Conservation (phyloP, 2,329 filamentous ascomycete genomes). For the Talaromyces marneffei region DNA sequence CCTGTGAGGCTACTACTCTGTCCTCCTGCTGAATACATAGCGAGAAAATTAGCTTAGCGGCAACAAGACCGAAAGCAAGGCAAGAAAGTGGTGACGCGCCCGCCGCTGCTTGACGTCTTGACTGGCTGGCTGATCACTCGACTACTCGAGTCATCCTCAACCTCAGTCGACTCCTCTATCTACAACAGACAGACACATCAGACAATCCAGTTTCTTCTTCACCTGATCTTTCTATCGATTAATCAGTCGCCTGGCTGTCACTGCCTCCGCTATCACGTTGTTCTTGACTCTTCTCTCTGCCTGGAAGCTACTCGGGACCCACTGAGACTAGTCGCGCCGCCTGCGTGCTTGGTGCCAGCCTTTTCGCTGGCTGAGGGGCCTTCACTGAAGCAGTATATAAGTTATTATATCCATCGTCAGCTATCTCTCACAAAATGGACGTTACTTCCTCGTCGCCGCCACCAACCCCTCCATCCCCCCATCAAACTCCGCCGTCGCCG, state of each 20-base stretch:
- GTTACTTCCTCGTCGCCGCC: constrained; percentile 1
- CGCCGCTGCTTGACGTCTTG: constrained; percentile 1
- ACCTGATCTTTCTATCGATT: background rate
- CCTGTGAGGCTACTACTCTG: background rate
- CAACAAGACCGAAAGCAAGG: background rate
- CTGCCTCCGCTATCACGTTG: background rate
- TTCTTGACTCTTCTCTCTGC: background rate
- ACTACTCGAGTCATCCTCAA: background rate
- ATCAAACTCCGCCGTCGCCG: background rate
- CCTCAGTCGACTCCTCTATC: background rate
- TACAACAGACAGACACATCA: background rate
- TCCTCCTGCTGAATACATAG: background rate
- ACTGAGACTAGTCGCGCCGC: background rate
- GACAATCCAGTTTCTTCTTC: background rate
- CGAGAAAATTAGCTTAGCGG: constrained; percentile 5
- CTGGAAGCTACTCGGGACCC: background rate
- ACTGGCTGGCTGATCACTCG: background rate
- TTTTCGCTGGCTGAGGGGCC: background rate
- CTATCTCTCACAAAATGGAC: background rate
- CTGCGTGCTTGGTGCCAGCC: background rate
- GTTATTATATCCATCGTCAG: background rate
- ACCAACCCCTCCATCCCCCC: background rate
- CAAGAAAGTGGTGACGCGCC: constrained; percentile 3
- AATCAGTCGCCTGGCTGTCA: background rate
- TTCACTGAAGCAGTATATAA: background rate